Evolutionary conservation across 345 rosid species (phyloP).

Genomic region (Arabidopsis thaliana): TAIR10.1 NC_003071.7:15794501-15795000

Average conservation of each 20-base stretch:
- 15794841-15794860: slow-evolving; percentile 23
- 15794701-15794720: slow-evolving; percentile 79
- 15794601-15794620: slow-evolving; percentile 78
- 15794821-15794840: not conserved
- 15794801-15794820: not conserved
- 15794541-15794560: slow-evolving; percentile 92
- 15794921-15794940: slow-evolving; percentile 15
- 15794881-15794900: not conserved
- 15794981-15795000: slow-evolving; percentile 16
- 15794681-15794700: slow-evolving; percentile 82
- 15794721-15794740: slow-evolving; percentile 92
- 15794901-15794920: slow-evolving; percentile 1
- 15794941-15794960: slow-evolving; percentile 37
- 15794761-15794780: slow-evolving; percentile 50
- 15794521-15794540: slow-evolving; percentile 83
- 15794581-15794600: slow-evolving; percentile 74
- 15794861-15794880: not conserved
- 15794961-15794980: slow-evolving; percentile 10
- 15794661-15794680: slow-evolving; percentile 63
- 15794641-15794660: slow-evolving; percentile 52
- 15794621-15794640: slow-evolving; percentile 59
- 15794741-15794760: slow-evolving; percentile 87
- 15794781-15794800: not conserved
- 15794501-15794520: slow-evolving; percentile 87
- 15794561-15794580: slow-evolving; percentile 97